Base-by-base conservation (phyloP, 1,284 basidiomycete genomes). In the Tilletiaria anomala region DNA sequence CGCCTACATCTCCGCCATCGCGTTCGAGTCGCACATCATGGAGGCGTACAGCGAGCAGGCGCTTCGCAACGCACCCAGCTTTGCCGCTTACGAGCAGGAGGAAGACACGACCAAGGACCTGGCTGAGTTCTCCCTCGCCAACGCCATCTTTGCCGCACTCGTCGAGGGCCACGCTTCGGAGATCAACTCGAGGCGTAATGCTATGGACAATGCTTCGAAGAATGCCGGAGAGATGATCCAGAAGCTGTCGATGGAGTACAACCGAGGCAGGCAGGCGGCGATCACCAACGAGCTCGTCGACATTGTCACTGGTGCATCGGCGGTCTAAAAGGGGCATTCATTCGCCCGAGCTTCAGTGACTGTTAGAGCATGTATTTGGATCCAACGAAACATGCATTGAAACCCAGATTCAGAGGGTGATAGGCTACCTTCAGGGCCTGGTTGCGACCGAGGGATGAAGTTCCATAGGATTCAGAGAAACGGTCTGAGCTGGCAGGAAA, bases 131-230 rank as follows among this genome's bases (percentile, higher is more conserved):
- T 78, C 87, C 5, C 76, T 99, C 47, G 88, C 93, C 68, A 96
- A 97, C 71, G 87, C 88, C 57, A 79, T 97, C 73, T 97, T 80
- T 70, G 80, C 88, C 53, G 81, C 87, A 42, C 81, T 99, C 40
- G 83, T 85, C 37, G 93, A 99, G 72, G 83, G 80, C 48, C 89
- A 96, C 70, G 91, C 93, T 47, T 86, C 88, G 59, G 91, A 97
- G 72, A 83, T 82, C 68, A 82, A 80, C 63, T 65, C 46, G 33
- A 65, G 55, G 56, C 83, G 91, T 58, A 96, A 93, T 62, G 91
- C 93, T 67, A 99, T 99, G 91, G 91, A 97, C 79, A 97, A 91
- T 68, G 93, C 91, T 40, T 91, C 89, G 54, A 97, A 75, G 80
- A 97, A 97, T 72, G 93, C 91, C 45, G 75, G 73, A 40, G 63